These are phyloP conservation scores for Penicillium psychrosexuale DNA, from an alignment of 2,329 filamentous ascomycete genomes.

Conservation along the genomic window DNA sequence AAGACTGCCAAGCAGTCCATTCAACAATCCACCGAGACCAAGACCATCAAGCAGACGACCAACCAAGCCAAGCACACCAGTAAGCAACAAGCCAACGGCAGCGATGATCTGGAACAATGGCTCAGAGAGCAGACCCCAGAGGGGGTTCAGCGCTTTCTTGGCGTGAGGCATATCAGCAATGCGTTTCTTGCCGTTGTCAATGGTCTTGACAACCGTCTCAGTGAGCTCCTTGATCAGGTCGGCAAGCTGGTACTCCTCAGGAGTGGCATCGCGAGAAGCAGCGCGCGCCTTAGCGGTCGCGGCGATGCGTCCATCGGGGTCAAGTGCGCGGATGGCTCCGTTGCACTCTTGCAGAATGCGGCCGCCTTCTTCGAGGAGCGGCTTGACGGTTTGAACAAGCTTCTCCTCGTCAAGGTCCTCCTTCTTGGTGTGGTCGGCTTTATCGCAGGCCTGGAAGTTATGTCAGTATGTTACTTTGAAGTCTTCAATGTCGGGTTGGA, in stretches of 20 bases:
- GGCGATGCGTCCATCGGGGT: conserved; percentile 82
- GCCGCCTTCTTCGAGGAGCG: conserved; percentile 80
- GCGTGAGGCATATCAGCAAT: conserved; percentile 89
- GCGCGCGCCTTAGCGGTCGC: conserved; percentile 80
- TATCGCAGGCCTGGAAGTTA: conserved; percentile 64
- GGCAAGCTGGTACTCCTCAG: conserved; percentile 80
- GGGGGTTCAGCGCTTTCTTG: conserved; percentile 89
- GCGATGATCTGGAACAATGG: conserved; percentile 90
- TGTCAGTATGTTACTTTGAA: conserved; percentile 6
- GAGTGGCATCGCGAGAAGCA: conserved; percentile 69
- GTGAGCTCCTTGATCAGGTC: conserved; percentile 83
- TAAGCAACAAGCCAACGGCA: conserved; percentile 77
- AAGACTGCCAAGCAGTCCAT: conserved; percentile 70
- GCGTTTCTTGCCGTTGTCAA: conserved; percentile 84
- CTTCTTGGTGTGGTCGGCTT: conserved; percentile 73
- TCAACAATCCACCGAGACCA: conserved; percentile 76
- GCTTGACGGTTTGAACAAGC: conserved; percentile 80
- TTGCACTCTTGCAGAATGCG: conserved; percentile 83
- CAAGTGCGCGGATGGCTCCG: conserved; percentile 78
- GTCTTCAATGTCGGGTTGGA: not conserved
- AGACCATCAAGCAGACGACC: conserved; percentile 76
- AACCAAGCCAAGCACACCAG: conserved; percentile 79
- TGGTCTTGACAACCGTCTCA: conserved; percentile 72
- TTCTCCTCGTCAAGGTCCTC: conserved; percentile 89
- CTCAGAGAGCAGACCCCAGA: conserved; percentile 72